These are phyloP conservation scores for Stachybotrys chlorohalonatus DNA, from an alignment of 2,329 filamentous ascomycete genomes.

Conservation along the genomic window DNA sequence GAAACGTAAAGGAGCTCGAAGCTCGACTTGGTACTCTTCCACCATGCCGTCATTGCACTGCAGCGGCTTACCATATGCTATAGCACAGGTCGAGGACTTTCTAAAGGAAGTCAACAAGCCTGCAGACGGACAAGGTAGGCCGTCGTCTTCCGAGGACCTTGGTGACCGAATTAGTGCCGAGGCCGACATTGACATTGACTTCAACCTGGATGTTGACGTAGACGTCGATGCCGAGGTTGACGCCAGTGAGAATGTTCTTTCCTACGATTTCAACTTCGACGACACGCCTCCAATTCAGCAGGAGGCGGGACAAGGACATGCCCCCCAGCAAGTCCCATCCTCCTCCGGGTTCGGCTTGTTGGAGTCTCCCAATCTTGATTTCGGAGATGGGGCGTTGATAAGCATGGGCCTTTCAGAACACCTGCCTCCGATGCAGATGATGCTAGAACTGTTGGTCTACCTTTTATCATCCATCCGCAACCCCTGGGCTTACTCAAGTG, in stretches of 20 bases:
- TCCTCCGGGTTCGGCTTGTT: constrained; percentile 4
- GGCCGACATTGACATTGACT: constrained; percentile 14
- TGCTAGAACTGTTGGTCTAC: constrained; percentile 66
- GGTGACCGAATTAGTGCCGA: constrained; percentile 4
- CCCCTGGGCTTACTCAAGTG: constrained; percentile 1
- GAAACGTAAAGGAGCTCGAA: constrained; percentile 86
- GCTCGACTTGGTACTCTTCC: constrained; percentile 62
- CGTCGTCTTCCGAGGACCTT: not conserved
- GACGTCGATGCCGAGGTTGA: not conserved
- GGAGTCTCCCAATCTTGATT: not conserved
- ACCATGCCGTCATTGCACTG: not conserved
- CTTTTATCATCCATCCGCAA: not conserved
- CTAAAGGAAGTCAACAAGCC: constrained; percentile 54
- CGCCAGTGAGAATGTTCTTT: constrained; percentile 1
- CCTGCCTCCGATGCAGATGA: constrained; percentile 66
- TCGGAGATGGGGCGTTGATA: constrained; percentile 44
- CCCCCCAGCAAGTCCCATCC: not conserved
- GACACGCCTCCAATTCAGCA: not conserved
- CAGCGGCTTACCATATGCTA: not conserved
- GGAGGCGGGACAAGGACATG: not conserved
- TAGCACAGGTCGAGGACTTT: constrained; percentile 75
- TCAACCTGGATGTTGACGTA: constrained; percentile 1
- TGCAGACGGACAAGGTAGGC: constrained; percentile 4
- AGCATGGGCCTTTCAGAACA: constrained; percentile 74
- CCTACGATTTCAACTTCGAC: not conserved